Base-by-base conservation (phyloP, 1,284 basidiomycete species). In the Rhodotorula sp. region DNA sequence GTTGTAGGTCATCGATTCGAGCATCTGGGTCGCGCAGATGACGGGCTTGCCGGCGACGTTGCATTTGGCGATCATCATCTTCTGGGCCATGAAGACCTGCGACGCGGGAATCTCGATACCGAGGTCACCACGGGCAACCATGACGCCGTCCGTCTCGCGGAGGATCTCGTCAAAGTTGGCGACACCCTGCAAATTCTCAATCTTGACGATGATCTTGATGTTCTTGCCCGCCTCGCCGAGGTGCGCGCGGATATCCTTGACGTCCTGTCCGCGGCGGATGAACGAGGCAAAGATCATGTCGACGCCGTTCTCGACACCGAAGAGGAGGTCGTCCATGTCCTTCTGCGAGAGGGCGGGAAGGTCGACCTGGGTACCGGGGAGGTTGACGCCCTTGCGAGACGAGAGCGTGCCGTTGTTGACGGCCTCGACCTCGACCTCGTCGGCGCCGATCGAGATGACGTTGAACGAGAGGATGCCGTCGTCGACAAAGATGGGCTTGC, bases 31-130 rank as follows among this genome's bases (percentile, higher is more conserved):
- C 28, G 96, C 96, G 77, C 96, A 96, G 79, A 99, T 99, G 79
- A 92, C 91, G 62, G 96, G 94, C 85, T 99, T 97, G 78, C 94
- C 94, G 65, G 87, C 88, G 77, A 94, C 89, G 85, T 95, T 96
- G 84, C 93, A 96, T 84, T 97, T 97, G 73, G 94, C 87, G 77
- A 97, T 98, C 93, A 98, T 98, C 94, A 97, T 97, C 85, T 98
- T 98, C 81, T 98, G 94, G 30, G 94, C 94, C 79, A 96, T 85
- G 85, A 98, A 97, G 59, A 98, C 94, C 80, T 97, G 94, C 78
- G 89, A 91, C 56, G 94, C 94, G 34, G 96, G 96, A 76, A 97
- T 98, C 83, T 97, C 94, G 77, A 97, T 97, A 82, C 94, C 94
- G 64, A 98, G 86, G 81, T 97, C 94, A 82, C 94, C 94, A 84